Conservation (phyloP, 768 basidiomycete species). For the Phylloporus sp. region DNA sequence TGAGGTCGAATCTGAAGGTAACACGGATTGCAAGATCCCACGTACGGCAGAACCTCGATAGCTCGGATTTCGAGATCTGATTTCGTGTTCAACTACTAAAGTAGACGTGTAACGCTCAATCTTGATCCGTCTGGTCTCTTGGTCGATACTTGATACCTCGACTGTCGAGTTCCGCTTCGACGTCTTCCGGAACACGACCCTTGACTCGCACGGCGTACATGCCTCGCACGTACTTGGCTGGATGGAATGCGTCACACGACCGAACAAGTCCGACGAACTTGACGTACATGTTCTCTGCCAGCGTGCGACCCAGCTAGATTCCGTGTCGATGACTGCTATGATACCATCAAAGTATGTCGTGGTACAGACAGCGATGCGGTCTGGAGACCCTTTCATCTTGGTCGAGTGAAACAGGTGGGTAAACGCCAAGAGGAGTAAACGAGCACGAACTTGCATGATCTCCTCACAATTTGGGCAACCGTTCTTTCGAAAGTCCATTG, state of each 20-base stretch:
- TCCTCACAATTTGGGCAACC: slow-evolving; percentile 99
- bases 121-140: slow-evolving; percentile 72
- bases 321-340: slow-evolving; percentile 80
- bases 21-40: not conserved
- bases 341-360: slow-evolving; percentile 91
- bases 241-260: slow-evolving; percentile 5
- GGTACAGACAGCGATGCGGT: slow-evolving; percentile 81
- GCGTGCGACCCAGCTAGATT: slow-evolving; percentile 89
- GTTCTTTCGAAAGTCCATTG: slow-evolving; percentile 73
- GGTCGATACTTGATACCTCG: slow-evolving; percentile 83
- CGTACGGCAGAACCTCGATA: slow-evolving; percentile 9
- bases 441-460: slow-evolving; percentile 69
- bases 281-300: slow-evolving; percentile 91
- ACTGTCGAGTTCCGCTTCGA: slow-evolving; percentile 73
- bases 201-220: slow-evolving; percentile 91
- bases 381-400: slow-evolving; percentile 87
- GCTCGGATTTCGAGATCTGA: not conserved
- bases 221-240: slow-evolving; percentile 87
- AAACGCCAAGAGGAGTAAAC: not conserved
- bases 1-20: slow-evolving; percentile 5
- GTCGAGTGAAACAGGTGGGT: not conserved
- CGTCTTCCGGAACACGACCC: slow-evolving; percentile 80
- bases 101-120: slow-evolving; percentile 39
- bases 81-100: not conserved
- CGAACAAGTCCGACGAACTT: not conserved